Evolutionary conservation across 441 rosid species (phyloP), one percentile per base, ranked within the genome.

Genomic region (Pelargonium citronellum): DNA sequence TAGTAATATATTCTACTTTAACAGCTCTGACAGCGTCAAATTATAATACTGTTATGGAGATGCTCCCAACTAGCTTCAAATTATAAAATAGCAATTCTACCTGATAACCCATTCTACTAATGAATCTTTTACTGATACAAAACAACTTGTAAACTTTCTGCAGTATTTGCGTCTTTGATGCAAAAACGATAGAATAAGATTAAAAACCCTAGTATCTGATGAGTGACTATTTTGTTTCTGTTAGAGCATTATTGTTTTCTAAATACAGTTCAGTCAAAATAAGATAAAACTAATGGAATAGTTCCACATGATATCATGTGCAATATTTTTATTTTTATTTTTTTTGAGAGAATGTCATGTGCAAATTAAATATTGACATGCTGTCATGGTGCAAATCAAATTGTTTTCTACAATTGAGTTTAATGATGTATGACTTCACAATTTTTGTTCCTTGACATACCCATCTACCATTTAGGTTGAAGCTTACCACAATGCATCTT

Each of bases 401-500:
- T n/a, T n/a, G 1, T 51, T 51, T 51, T 51, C 16, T 51, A 51
- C 2, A n/a, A 51, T 13, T 13, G 58, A 13, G 58, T 51, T 51
- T 51, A 19, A 51, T 51, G n/a, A 47, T 11, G 58, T 1, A n/a
- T n/a, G n/a, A 51, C 5, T 51, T 51, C 19, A 15, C 58, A 51
- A 51, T 37, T 37, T 37, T 5, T 37, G 4, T 5, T 37, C 41
- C 41, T 37, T 37, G 41, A 6, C 41, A 37, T 37, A 37, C 4
- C 5, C 15, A 47, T 47, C n/a, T 47, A 51, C 58, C 58, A 51
- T 51, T 3, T n/a, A 51, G 58, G 58, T 51, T 46, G 69, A 70
- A 71, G 73, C 91, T 83, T 84, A 94, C 98, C 93, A 89, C 86
- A 68, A 87, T 71, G 80, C 91, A 90, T 79, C 96, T 85, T 72